Percentiles rank a stretch among this genome's conserved stretches.
Evolutionary conservation across 2,329 filamentous ascomycete genomes (phyloP).

Genomic region (Elsinoe fawcettii): DNA sequence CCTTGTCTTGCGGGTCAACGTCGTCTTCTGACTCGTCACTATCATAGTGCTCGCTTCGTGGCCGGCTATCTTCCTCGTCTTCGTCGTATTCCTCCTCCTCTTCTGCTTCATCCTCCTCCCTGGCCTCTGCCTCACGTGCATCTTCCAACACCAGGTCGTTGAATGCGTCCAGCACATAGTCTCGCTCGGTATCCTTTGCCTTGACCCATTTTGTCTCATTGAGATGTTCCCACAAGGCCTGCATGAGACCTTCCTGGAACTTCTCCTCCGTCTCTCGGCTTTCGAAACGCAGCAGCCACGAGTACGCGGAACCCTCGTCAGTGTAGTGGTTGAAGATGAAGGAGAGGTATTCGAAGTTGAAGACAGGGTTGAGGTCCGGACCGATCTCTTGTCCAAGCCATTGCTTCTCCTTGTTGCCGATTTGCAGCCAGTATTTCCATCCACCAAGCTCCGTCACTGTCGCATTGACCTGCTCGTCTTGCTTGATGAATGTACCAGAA

Average conservation of each 20-base stretch:
- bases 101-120: slow-evolving; percentile 46
- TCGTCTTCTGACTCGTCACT: slow-evolving; percentile 75
- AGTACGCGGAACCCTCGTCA: slow-evolving; percentile 80
- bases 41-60: slow-evolving; percentile 66
- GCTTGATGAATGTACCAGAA: slow-evolving; percentile 73
- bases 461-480: slow-evolving; percentile 67
- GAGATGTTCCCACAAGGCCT: slow-evolving; percentile 90
- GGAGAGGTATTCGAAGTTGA: slow-evolving; percentile 97
- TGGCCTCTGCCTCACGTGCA: slow-evolving; percentile 47
- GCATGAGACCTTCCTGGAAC: slow-evolving; percentile 92
- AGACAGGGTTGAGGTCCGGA: slow-evolving; percentile 92
- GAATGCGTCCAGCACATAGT: slow-evolving; percentile 93
- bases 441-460: slow-evolving; percentile 77
- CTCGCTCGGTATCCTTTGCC: slow-evolving; percentile 81
- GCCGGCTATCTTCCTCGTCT: slow-evolving; percentile 55
- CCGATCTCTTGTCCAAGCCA: slow-evolving; percentile 83
- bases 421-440: slow-evolving; percentile 95
- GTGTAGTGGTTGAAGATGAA: slow-evolving; percentile 99
- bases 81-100: slow-evolving; percentile 54
- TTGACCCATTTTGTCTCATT: slow-evolving; percentile 94
- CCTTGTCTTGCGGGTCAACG: slow-evolving; percentile 56
- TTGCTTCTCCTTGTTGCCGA: slow-evolving; percentile 64
- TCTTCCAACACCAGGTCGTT: slow-evolving; percentile 92
- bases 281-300: slow-evolving; percentile 89
- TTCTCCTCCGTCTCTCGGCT: slow-evolving; percentile 71